A percentile compares a stretch with the other conserved stretches of the same genome.
Conservation (phyloP, 371 early-diverging fungal species). For the Rhizopus arrhizus region DNA sequence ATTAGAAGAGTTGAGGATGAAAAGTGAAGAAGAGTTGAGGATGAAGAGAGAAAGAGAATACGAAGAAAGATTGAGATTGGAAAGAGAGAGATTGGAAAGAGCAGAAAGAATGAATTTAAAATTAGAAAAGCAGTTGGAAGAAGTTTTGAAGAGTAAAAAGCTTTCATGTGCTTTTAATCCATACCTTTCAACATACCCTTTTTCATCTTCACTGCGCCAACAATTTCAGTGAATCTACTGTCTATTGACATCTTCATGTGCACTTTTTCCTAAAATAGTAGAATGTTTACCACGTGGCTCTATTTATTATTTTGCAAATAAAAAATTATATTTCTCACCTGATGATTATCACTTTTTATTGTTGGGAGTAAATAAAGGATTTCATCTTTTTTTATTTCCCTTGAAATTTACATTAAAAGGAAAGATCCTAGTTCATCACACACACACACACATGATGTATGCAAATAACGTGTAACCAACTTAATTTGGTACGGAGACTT, state of each 20-base stretch:
- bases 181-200: background rate
- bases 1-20: background rate
- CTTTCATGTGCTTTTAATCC: slow-evolving; percentile 27
- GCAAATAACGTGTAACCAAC: too few species aligned
- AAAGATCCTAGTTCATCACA: too few species aligned
- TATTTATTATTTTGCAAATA: too few species aligned
- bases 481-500: too few species aligned
- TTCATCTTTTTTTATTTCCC: too few species aligned
- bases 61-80: background rate
- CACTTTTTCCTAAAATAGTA: background rate
- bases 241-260: background rate
- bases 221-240: background rate
- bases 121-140: slow-evolving; percentile 26
- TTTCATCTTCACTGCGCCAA: background rate
- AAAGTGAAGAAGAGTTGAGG: background rate
- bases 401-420: too few species aligned
- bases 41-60: slow-evolving; percentile 1
- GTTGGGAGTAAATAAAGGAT: too few species aligned
- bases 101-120: slow-evolving; percentile 11
- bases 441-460: too few species aligned
- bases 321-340: background rate
- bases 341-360: too few species aligned
- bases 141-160: slow-evolving; percentile 18
- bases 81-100: slow-evolving; percentile 14
- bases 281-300: background rate